Base-by-base conservation (phyloP, 2,329 filamentous ascomycete species). In the Fusarium sp. region DNA sequence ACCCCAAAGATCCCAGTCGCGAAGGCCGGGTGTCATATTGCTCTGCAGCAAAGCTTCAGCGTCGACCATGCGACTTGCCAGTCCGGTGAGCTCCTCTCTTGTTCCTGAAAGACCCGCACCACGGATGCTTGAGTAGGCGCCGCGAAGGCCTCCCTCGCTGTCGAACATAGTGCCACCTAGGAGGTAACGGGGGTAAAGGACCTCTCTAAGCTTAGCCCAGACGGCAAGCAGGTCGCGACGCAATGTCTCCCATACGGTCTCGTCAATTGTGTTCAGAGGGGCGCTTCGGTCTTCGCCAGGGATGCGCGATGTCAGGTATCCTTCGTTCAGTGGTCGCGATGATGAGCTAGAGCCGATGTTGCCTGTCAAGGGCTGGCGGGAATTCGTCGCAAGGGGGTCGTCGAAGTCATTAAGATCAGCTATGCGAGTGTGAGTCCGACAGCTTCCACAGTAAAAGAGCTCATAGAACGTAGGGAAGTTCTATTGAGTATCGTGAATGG, bases 1-100 rank as follows among this genome's bases (percentile, higher is more conserved):
- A 0, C 96, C 96, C 96, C 96, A 99, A 54, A 99, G 88, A 86
- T 99, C 96, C 96, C 96, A 99, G 83, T 99, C 95, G 68, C 95
- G 86, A 77, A 98, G 83, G 2, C 95, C 95, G 54, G 97, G 92
- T 72, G 91, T 95, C 93, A 98, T 97, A 78, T 88, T 88, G 73
- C 87, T 89, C 79, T 88, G 86, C 42, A 90, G 82, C 72, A 91
- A 79, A 42, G 83, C 79, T 78, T 91, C 89, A n/a, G 88, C 81
- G 79, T 91, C 89, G 81, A 91, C 83, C 72, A 90, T 87, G 45
- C 89, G 82, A 46, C 87, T 88, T 8, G 89, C 89, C 53, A 91
- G 79, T 1, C 88, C 87, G 0, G 86, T 86, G 46, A 91, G 81
- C 80, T 91, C 89, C 60, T 90, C 88, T 63, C 89, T 81, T 15